Evolutionary conservation across 2,329 filamentous ascomycete genomes (phyloP), one percentile per base, ranked within the genome.

Genomic region (Cryphonectria parasitica): DNA sequence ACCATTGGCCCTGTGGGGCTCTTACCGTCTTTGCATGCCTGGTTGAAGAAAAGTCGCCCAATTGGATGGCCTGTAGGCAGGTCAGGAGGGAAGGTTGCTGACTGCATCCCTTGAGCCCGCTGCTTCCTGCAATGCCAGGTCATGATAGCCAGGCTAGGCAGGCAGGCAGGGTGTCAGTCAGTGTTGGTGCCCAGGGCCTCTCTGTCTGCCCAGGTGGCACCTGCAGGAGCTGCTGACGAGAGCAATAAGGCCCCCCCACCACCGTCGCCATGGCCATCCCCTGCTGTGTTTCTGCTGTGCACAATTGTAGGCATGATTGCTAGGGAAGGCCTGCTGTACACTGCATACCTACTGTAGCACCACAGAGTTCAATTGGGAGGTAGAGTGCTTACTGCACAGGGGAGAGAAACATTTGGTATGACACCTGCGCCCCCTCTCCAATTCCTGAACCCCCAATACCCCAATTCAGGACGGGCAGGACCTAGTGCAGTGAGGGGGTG

Each of bases 201-300:
- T 49, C 11, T 4, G 11, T 52, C 49, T 52, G 49, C n/a, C 49
- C 17, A 52, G 49, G 49, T 54, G 49, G 49, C 49, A 28, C 49
- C 52, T 28, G 52, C 25, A 56, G 52, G 52, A 56, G 52, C 52
- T 56, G 52, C 52, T 56, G 52, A 56, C 52, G 52, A 25, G 52
- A 56, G 52, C 52, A 56, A n/a, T 49, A 49, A 28, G 52, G 49
- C 7, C 8, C 52, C 52, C n/a, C 25, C 2, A 28, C 22, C 49
- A 22, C 19, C 19, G n/a, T n/a, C n/a, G n/a, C n/a, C n/a, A n/a
- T 10, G 10, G 8, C 43, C 17, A n/a, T 1, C 43, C 17, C 15
- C 43, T 49, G 43, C 41, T 22, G 43, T 22, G 19, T 22, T 49
- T 17, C 43, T 22, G 15, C 43, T 45, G 43, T 45, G 43, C 15